Evolutionary conservation across 176 grass and related monocot genomes (phyloP).

Genomic region (Oropetium thomaeum): DNA sequence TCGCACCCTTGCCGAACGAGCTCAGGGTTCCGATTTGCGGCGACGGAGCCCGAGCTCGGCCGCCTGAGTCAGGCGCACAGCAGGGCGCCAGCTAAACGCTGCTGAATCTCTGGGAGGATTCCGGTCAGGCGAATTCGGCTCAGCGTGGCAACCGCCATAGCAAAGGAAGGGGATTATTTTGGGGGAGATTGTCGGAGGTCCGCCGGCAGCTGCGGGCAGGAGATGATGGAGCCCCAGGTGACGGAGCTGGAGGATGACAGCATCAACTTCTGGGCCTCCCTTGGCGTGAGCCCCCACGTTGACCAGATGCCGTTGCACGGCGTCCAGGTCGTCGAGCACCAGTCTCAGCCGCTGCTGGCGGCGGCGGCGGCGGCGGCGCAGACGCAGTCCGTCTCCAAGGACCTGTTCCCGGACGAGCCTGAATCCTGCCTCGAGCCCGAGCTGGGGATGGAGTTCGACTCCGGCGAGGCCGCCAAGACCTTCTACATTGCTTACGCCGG

Average conservation of each 20-base stretch:
- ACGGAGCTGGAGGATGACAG: constrained; percentile 90
- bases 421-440: constrained; percentile 63
- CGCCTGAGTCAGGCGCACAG: not conserved
- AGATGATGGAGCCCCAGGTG: constrained; percentile 66
- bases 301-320: constrained; percentile 62
- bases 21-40: not conserved
- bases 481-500: constrained; percentile 94
- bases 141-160: not conserved
- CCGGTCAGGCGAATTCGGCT: not conserved
- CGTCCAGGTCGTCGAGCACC: constrained; percentile 49
- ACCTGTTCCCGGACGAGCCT: constrained; percentile 62
- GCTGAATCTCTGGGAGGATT: not conserved
- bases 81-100: not conserved
- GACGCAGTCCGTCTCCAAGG: constrained; percentile 47
- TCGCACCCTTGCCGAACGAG: not conserved
- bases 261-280: constrained; percentile 94
- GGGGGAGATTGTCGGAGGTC: constrained; percentile 30
- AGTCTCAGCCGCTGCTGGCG: constrained; percentile 15
- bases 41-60: not conserved
- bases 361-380: not conserved
- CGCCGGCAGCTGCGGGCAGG: constrained; percentile 15
- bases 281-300: constrained; percentile 72
- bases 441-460: constrained; percentile 93
- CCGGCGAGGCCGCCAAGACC: constrained; percentile 85
- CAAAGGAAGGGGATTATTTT: not conserved